Base-by-base conservation (phyloP, 2,329 filamentous ascomycete species). In the Apiospora phragmitis region DNA sequence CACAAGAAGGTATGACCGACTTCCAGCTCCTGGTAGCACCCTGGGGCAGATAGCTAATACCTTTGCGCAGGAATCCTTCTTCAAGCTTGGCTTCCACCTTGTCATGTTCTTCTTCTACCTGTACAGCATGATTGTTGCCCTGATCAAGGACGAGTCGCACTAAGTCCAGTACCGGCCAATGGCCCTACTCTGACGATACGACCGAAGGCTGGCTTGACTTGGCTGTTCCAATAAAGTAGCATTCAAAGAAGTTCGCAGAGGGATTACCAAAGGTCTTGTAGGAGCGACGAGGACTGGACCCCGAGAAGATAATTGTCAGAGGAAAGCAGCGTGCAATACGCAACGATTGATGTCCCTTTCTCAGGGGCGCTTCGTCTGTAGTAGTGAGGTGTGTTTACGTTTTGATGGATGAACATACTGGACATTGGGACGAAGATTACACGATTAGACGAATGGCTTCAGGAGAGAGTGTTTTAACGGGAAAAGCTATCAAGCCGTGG, bases 81-180 rank as follows among this genome's bases (percentile, higher is more conserved):
- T 96, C 86, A 99, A 99, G 87, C 93, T 99, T 59, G 96, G 95
- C 70, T 99, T 99, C 89, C 96, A 99, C 84, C 88, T 99, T 72
- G 83, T 99, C 85, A 98, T 99, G 94, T 99, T 99, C 90, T 99
- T 99, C 91, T 99, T 98, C 90, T 99, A 99, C 86, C 92, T 99
- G 70, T 97, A 97, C 90, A 97, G 93, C 91, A 97, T 96, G 93
- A 96, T 96, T 77, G 95, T 98, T 74, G 95, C 96, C 75, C 89
- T 99, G 74, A 99, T 99, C 87, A 92, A 93, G 80, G 96, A 98
- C 83, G 96, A 99, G 85, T 90, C 93, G 72, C 90, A 94, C 84
- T 97, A 92, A 65, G 35, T 91, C 70, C 24, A 26, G 47, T 55
- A 29, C 45, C 65, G 51, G 32, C 32, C 5, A 18, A 18, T 43